Percentiles rank a stretch among this genome's conserved stretches.
Conservation (phyloP, 306 rosid genomes). For the Carpinus viminea region DNA sequence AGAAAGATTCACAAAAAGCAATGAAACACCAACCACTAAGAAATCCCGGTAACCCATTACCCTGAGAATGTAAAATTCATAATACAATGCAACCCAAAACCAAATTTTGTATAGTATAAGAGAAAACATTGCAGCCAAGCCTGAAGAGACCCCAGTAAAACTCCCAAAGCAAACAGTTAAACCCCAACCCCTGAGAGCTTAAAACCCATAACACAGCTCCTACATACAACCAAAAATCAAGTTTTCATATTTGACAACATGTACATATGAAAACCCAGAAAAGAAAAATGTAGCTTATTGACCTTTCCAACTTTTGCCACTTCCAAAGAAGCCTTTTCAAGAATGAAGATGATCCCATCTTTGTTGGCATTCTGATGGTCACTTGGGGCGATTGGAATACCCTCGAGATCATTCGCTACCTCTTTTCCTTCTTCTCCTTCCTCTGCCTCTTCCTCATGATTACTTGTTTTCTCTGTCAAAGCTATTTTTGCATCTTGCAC, state of each 20-base stretch:
- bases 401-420: constrained; percentile 43
- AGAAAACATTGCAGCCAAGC: neutral
- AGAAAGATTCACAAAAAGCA: neutral
- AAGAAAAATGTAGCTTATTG: neutral
- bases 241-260: neutral
- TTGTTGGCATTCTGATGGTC: constrained; percentile 22
- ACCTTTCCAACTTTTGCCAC: constrained; percentile 95
- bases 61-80: neutral
- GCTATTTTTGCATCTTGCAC: constrained; percentile 24
- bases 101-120: neutral
- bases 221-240: neutral
- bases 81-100: neutral
- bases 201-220: neutral
- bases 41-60: neutral
- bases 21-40: neutral
- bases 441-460: neutral
- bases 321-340: constrained; percentile 84
- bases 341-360: constrained; percentile 63
- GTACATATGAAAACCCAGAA: neutral
- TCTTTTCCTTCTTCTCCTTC: neutral
- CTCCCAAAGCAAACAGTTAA: neutral
- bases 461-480: constrained; percentile 7
- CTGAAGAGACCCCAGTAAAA: neutral
- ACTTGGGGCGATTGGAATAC: constrained; percentile 50
- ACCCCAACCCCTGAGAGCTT: neutral